A percentile compares a stretch with the other conserved stretches of the same genome.
phyloP scores from a whole-genome alignment of 805 yeast species.

The Metschnikowia lochheadii region DNA sequence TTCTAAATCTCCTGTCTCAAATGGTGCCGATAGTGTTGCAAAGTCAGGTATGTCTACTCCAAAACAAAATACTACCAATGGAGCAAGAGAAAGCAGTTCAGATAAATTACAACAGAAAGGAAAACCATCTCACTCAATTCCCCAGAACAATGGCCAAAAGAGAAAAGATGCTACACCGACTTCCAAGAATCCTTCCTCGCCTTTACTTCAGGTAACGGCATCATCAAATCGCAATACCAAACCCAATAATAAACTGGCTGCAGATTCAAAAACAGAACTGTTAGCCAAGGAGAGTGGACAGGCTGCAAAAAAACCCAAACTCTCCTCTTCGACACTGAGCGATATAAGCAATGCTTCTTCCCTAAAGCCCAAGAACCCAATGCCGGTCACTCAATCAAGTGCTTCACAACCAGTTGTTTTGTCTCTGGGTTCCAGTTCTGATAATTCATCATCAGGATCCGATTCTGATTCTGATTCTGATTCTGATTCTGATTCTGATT shows the following conservation, averaged over 20 bases:
- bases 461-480: neutral
- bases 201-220: too few relatives aligned
- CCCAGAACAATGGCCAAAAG: neutral
- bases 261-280: neutral
- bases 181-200: neutral
- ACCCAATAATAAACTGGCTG: neutral
- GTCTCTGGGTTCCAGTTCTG: neutral
- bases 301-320: neutral
- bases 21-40: neutral
- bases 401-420: neutral
- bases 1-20: neutral
- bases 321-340: neutral
- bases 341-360: neutral
- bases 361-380: neutral
- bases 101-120: neutral
- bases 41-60: too few relatives aligned
- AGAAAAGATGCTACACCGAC: neutral
- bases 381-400: neutral
- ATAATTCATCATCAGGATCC: neutral
- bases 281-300: neutral
- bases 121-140: neutral
- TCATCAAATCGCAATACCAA: neutral
- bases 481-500: neutral
- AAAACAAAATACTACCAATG: neutral
- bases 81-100: neutral